Evolutionary conservation across 345 rosid genomes (phyloP).

Genomic region (Bretschneidera sinensis): DNA sequence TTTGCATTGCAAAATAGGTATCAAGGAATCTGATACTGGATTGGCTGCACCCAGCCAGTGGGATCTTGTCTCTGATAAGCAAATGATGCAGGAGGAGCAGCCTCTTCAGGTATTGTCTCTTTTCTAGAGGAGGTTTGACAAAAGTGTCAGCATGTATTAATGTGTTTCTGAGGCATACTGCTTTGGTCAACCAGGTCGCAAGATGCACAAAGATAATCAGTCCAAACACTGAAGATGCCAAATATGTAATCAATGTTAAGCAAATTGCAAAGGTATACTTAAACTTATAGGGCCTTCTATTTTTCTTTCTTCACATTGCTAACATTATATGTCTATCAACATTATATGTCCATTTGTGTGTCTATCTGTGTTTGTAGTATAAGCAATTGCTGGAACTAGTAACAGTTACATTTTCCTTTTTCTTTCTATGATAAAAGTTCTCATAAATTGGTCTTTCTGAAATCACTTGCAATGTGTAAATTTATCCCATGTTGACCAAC

Average conservation of each 20-base stretch:
- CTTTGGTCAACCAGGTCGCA: slow-evolving; percentile 54
- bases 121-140: neutral
- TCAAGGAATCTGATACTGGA: slow-evolving; percentile 97
- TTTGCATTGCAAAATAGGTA: slow-evolving; percentile 37
- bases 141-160: neutral
- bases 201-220: slow-evolving; percentile 95
- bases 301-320: neutral
- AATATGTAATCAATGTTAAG: slow-evolving; percentile 91
- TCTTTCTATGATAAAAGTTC: too few species aligned
- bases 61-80: slow-evolving; percentile 99
- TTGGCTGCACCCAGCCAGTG: slow-evolving; percentile 97
- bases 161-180: neutral
- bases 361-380: too few species aligned
- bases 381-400: too few species aligned
- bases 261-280: slow-evolving; percentile 86
- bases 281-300: neutral
- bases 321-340: too few species aligned
- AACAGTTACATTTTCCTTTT: too few species aligned
- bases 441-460: too few species aligned
- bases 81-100: slow-evolving; percentile 99
- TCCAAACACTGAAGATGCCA: slow-evolving; percentile 95
- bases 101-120: slow-evolving; percentile 58
- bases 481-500: too few species aligned
- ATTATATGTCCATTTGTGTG: neutral
- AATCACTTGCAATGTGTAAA: too few species aligned